Conservation (phyloP, 768 basidiomycete species). For the Xerocomus potaroensis region DNA sequence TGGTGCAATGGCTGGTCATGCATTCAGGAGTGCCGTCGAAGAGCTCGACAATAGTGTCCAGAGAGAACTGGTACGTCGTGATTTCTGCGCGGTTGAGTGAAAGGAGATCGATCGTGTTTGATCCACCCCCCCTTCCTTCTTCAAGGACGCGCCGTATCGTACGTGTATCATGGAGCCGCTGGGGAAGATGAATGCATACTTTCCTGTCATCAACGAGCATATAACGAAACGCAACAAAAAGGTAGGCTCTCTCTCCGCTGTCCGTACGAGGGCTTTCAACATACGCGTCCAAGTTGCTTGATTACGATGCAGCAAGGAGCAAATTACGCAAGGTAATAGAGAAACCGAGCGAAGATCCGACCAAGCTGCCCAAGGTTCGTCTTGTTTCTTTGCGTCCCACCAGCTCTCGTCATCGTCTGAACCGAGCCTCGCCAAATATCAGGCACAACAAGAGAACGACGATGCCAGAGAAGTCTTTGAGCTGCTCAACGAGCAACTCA, state of each 20-base stretch:
- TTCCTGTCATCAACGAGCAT: slow-evolving; percentile 89
- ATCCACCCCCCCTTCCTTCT: background rate
- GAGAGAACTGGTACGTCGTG: slow-evolving; percentile 71
- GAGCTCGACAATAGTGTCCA: slow-evolving; percentile 85
- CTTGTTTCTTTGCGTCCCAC: too few species aligned
- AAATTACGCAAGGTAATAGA: slow-evolving; percentile 85
- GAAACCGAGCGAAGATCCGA: slow-evolving; percentile 91
- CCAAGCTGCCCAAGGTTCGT: slow-evolving; percentile 77
- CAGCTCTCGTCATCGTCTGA: background rate
- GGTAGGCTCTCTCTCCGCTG: slow-evolving; percentile 41
- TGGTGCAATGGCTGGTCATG: slow-evolving; percentile 94
- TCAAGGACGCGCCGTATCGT: slow-evolving; percentile 88
- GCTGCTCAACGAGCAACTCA: slow-evolving; percentile 87
- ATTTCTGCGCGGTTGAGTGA: background rate
- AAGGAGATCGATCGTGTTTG: slow-evolving; percentile 3
- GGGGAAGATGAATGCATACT: slow-evolving; percentile 95
- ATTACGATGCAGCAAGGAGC: slow-evolving; percentile 91
- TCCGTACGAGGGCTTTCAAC: background rate
- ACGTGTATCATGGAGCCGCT: slow-evolving; percentile 94
- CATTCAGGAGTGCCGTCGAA: slow-evolving; percentile 93
- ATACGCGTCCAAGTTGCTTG: slow-evolving; percentile 61
- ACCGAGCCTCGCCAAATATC: background rate
- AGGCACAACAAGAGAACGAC: slow-evolving; percentile 94
- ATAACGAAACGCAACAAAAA: slow-evolving; percentile 96
- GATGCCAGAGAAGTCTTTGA: slow-evolving; percentile 94